Evolutionary conservation across 164 flowering plant species (phyloP).

Genomic region (Dillenia turbinata): DNA sequence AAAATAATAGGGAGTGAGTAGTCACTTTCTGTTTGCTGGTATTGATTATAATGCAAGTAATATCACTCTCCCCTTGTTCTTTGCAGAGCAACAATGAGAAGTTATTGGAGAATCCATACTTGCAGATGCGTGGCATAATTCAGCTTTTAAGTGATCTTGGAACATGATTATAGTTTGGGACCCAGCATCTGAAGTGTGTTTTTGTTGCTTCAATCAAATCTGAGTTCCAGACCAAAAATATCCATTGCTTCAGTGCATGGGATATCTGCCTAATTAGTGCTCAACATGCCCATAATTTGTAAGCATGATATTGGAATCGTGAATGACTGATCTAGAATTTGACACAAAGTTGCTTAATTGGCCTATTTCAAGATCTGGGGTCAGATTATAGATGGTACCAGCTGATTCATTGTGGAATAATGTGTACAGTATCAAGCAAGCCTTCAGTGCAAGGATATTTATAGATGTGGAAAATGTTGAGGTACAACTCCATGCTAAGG

Average conservation of each 20-base stretch:
- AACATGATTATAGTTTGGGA: slow-evolving; percentile 21
- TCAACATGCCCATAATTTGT: too few relatives aligned
- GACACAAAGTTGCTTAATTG: not conserved
- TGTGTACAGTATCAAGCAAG: not conserved
- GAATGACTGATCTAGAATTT: not conserved
- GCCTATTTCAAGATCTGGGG: too few relatives aligned
- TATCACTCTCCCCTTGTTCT: slow-evolving; percentile 6
- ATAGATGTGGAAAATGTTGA: slow-evolving; percentile 3
- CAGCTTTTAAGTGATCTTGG: slow-evolving; percentile 79
- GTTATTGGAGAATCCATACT: slow-evolving; percentile 94
- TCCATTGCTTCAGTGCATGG: too few relatives aligned
- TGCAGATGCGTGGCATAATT: slow-evolving; percentile 96
- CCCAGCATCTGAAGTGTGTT: not conserved
- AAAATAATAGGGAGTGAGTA: not conserved
- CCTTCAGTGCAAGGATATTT: not conserved
- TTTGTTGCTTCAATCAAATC: slow-evolving; percentile 1
- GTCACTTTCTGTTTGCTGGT: not conserved
- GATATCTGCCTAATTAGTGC: too few relatives aligned
- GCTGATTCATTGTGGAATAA: not conserved
- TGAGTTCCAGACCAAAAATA: not conserved
- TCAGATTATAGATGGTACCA: not conserved
- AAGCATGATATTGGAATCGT: not conserved
- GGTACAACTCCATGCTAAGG: not conserved
- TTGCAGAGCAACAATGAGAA: slow-evolving; percentile 96
- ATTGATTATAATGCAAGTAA: not conserved